Evolutionary conservation across 106 monocot species (phyloP), one percentile per base, ranked within the genome.

Genomic region (Cymbidium sinense): DNA sequence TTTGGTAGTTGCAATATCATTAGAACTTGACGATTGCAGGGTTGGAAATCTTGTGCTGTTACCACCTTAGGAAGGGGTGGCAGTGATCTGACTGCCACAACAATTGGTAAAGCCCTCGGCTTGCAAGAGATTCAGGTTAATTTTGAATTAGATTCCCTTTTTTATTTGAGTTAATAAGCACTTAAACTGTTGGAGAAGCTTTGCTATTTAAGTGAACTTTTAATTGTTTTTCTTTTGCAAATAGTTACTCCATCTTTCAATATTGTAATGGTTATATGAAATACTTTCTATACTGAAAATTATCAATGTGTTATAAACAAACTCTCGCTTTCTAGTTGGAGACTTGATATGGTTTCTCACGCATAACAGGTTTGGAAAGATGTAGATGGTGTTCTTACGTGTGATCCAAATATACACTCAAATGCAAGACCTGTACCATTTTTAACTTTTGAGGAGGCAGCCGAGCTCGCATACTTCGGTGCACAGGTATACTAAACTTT

Each of bases 391-490:
- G 96, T 96, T 50, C 85, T 96, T 80, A 96, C 96, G 0, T 93
- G 96, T 79, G 93, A 96, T 84, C 96, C 96, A 35, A 93, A 96
- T 83, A 96, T 96, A 67, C 70, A 85, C 78, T 61, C 91, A 70
- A 87, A 91, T 70, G 96, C 93, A 70, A 77, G 67, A 51, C 86
- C 96, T 62, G 89, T 96, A 13, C 91, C 96, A 41, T 83, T 88
- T 77, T 82, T 96, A 78, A 96, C 96, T 75, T 96, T 96, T 81
- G 96, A 96, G 17, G 93, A 96, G 85, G 96, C 96, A 28, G 87
- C 93, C 75, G 96, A 96, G 80, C 89, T 96, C 81, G 96, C 96
- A 52, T 96, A 93, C 83, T 96, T 96, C 86, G 96, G 96, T 72
- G 91, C 96, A 72, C 96, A 96, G 89, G 96, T 93, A 80, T 71